Evolutionary conservation across 495 filamentous ascomycete genomes (phyloP).

Genomic region (Podospora pseudopauciseta): DNA sequence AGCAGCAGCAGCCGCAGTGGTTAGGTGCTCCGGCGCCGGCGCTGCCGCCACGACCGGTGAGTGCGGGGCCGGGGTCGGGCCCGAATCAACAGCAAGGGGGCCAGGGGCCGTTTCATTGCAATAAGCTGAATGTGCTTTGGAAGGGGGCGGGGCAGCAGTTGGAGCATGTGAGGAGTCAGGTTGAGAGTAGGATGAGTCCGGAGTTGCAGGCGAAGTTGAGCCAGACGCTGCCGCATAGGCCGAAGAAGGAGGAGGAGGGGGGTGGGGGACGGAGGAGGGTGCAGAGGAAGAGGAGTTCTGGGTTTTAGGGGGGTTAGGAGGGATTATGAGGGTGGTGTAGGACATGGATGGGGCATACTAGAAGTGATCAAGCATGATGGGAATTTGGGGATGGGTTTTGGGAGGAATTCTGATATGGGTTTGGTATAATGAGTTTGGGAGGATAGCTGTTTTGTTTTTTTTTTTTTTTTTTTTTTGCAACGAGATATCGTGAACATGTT

Average conservation of each 20-base stretch:
- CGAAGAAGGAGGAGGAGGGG: conserved; percentile 30
- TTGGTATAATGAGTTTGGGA: neutral
- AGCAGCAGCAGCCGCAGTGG: conserved; percentile 8
- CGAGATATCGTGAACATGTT: neutral
- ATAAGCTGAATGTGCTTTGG: conserved; percentile 30
- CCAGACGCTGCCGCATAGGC: conserved; percentile 11
- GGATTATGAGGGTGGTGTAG: neutral
- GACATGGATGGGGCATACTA: neutral
- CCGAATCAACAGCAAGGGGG: neutral
- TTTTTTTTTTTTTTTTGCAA: neutral
- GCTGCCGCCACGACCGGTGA: conserved; percentile 40
- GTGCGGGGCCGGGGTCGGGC: conserved; percentile 34
- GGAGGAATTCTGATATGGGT: neutral
- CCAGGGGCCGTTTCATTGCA: conserved; percentile 26
- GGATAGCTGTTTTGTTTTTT: too few species aligned
- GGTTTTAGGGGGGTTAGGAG: neutral
- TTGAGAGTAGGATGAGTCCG: conserved; percentile 9
- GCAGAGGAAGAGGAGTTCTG: conserved; percentile 45
- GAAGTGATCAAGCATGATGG: too few species aligned
- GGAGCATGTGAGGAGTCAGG: conserved; percentile 14
- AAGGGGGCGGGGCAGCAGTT: conserved; percentile 20
- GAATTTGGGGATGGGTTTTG: neutral
- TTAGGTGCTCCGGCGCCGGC: conserved; percentile 22
- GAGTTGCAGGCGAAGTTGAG: conserved; percentile 23
- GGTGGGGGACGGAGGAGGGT: conserved; percentile 34